Evolutionary conservation across 192 early-diverging fungal species (phyloP).

Genomic region (Rhizophlyctis rosea): DNA sequence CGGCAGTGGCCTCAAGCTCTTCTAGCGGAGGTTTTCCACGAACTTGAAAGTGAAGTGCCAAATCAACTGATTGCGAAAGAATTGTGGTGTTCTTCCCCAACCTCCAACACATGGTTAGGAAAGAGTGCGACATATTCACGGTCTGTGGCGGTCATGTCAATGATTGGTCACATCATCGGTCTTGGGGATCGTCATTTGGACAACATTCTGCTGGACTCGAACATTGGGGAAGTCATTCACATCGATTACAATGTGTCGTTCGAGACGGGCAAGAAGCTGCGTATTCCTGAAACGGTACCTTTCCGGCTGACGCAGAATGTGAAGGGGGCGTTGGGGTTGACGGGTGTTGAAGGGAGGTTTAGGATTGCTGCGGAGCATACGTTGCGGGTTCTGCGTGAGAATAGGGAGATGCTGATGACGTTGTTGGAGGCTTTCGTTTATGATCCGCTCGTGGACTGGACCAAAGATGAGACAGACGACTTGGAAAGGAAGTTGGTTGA

Average conservation of each 20-base stretch:
- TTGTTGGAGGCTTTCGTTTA: constrained; percentile 54
- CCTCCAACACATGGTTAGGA: constrained; percentile 33
- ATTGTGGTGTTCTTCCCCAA: constrained; percentile 55
- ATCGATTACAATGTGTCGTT: constrained; percentile 79
- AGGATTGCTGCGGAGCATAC: constrained; percentile 36
- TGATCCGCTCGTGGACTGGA: constrained; percentile 60
- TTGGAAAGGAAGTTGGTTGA: constrained; percentile 22
- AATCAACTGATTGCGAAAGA: constrained; percentile 61
- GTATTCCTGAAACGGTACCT: constrained; percentile 71
- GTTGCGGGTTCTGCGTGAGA: constrained; percentile 34
- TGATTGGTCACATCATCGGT: constrained; percentile 64
- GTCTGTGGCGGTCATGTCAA: constrained; percentile 59
- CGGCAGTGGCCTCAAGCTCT: constrained; percentile 67
- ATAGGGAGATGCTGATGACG: constrained; percentile 43
- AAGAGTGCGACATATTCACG: constrained; percentile 41
- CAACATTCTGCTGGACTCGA: constrained; percentile 60
- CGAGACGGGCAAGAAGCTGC: constrained; percentile 59
- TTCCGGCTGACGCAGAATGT: constrained; percentile 67
- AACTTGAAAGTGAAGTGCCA: constrained; percentile 65
- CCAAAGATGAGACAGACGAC: constrained; percentile 22
- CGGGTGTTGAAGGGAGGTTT: constrained; percentile 47
- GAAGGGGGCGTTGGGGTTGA: constrained; percentile 31
- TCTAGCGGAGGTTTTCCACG: constrained; percentile 54
- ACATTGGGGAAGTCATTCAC: constrained; percentile 56
- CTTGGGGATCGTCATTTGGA: constrained; percentile 74